Base-by-base conservation (phyloP, 352 stramenopile genomes). In the Globisporangium orthogonon region DNA sequence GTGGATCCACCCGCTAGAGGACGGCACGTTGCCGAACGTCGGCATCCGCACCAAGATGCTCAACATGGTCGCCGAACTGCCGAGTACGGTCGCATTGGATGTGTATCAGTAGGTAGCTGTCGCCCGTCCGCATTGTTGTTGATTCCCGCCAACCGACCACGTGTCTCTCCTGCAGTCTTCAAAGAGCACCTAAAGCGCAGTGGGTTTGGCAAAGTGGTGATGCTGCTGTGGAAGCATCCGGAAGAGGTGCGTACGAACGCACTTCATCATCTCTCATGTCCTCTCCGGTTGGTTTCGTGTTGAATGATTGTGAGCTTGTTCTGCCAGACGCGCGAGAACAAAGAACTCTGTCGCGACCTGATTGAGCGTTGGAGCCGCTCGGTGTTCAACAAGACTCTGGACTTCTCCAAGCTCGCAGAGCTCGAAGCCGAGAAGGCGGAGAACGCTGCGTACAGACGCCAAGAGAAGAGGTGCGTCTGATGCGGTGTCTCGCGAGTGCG, bases 111-210 rank as follows among this genome's bases (percentile, higher is more conserved):
- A 23, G 23, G 23, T 23, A 23, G 23, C 23, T 47, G 18, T 43
- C 7, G 6, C 10, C 17, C 33, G 50, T 11, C 30, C 3, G 51
- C 46, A 28, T 14, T 49, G 14, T 14, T 50, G n/a, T 1, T 43
- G 11, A n/a, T 4, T 33, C 15, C 5, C 41, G 13, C 52, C 6
- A 14, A 17, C 33, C 10, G 6, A 37, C 33, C 33, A 37, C 33
- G 6, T 37, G 33, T 23, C 33, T 37, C 33, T 37, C 6, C 4
- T 15, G 18, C 31, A 89, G 82, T 95, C 11, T 90, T 89, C 65
- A 95, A 95, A 67, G 86, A 95, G 50, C 86, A 95, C 49, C 55
- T 95, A 58, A 95, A 95, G 81, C 79, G 86, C 37, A 94, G 83
- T 55, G 83, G 83, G n/a, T 86, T 95, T 51, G 86, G 86, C 43